Base-by-base conservation (phyloP, 2,329 filamentous ascomycete species). In the Fusarium sp. region DNA sequence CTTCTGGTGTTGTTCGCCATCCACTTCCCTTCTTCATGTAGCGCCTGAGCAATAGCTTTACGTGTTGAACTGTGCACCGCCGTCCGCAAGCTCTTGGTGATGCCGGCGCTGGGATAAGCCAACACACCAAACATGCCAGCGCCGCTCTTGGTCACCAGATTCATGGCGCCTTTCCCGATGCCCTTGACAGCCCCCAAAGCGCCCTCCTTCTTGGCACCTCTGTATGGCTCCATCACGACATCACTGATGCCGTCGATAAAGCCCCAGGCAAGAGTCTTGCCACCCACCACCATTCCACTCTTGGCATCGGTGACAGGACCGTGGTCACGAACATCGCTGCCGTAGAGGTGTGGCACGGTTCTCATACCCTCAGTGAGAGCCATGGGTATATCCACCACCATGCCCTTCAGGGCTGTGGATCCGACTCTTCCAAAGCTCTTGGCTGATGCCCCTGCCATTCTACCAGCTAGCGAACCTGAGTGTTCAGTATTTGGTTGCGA, bases 191-290 rank as follows among this genome's bases (percentile, higher is more conserved):
- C 72, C 2, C 72, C 72, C 0, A 57, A 22, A 5, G 69, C 63
- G 0, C 72, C 73, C 3, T 65, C 67, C 3, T 70, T 70, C 3
- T 54, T 73, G 0, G 43, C 72, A 0, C 73, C 69, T 3, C 52
- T 24, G 16, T 70, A 31, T 1, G 72, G 73, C 14, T 75, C 65
- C 39, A 57, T 39, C 1, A 75, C 60, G 10, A 75, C 37, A 1
- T 73, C 73, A 0, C 68, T 65, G 0, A 75, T 41, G 0, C 73
- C 73, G 4, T 75, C 73, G 1, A 75, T 64, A 2, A 76, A 67
- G 0, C 72, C 65, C 0, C 71, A 73, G 0, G 72, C 48, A 39
- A 74, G 65, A 4, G 71, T 72, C 48, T 75, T 74, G 0, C 72
- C 72, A 0, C 52, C 72, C 8, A 73, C 68, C 0, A 65, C 27